Conservation (phyloP, 1,284 basidiomycete genomes). For the Laetiporus sulphureus region DNA sequence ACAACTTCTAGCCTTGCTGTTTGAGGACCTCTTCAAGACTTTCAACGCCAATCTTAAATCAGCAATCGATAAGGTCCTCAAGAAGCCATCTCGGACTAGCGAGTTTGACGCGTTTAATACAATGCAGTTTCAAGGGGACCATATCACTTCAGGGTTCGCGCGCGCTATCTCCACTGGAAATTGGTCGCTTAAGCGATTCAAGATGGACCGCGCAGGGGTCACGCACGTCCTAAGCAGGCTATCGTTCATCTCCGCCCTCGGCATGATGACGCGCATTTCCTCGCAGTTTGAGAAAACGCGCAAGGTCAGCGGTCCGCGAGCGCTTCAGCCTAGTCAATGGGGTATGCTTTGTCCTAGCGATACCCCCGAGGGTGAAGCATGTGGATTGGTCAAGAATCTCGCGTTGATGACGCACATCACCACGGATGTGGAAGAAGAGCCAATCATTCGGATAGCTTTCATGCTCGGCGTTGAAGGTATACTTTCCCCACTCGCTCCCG, state of each 20-base stretch:
- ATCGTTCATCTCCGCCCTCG: slow-evolving; percentile 95
- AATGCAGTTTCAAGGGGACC: slow-evolving; percentile 90
- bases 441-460: slow-evolving; percentile 85
- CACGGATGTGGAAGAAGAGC: slow-evolving; percentile 96
- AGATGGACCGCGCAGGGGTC: slow-evolving; percentile 98
- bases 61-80: slow-evolving; percentile 96
- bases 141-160: slow-evolving; percentile 94
- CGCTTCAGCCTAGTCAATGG: slow-evolving; percentile 98
- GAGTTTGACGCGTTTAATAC: slow-evolving; percentile 96
- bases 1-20: slow-evolving; percentile 91
- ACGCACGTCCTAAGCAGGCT: slow-evolving; percentile 96
- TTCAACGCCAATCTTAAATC: slow-evolving; percentile 97
- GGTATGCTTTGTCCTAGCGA: slow-evolving; percentile 98
- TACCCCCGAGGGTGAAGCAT: slow-evolving; percentile 99
- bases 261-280: slow-evolving; percentile 99
- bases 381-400: slow-evolving; percentile 97
- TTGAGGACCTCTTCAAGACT: slow-evolving; percentile 99
- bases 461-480: slow-evolving; percentile 93
- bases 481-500: too few relatives aligned
- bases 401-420: slow-evolving; percentile 99
- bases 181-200: slow-evolving; percentile 99
- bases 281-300: slow-evolving; percentile 99
- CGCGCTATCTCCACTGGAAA: slow-evolving; percentile 99
- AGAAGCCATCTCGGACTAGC: slow-evolving; percentile 92
- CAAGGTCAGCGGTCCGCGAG: slow-evolving; percentile 97